Evolutionary conservation across 1,139 yeast genomes (phyloP).

Genomic region (Nakaseomyces uthaithaninus): DNA sequence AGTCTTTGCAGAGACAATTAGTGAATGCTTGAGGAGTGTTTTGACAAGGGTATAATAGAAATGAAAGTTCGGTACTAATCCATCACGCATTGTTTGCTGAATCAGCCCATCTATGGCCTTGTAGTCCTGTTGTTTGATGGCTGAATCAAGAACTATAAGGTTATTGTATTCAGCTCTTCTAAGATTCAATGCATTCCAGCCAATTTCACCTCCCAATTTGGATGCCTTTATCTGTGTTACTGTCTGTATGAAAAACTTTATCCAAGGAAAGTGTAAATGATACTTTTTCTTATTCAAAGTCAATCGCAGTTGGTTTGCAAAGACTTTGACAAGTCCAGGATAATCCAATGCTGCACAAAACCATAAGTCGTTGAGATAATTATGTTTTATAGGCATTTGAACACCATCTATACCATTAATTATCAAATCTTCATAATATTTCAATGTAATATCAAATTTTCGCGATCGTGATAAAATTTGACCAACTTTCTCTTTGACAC

Average conservation of each 20-base stretch:
- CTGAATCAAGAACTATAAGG: conserved; percentile 3
- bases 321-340: conserved; percentile 18
- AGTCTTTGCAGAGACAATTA: conserved; percentile 14
- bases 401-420: conserved; percentile 8
- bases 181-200: conserved; percentile 7
- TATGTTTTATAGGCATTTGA: conserved; percentile 10
- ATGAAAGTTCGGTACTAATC: conserved; percentile 20
- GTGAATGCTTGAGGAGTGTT: conserved; percentile 13
- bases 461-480: conserved; percentile 2
- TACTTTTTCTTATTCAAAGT: conserved; percentile 14
- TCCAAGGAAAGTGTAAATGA: conserved; percentile 14
- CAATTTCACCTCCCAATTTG: conserved; percentile 8
- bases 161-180: conserved; percentile 1
- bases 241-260: conserved; percentile 9
- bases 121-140: conserved; percentile 11
- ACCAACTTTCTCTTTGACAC: not conserved
- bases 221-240: conserved; percentile 7
- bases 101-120: conserved; percentile 14
- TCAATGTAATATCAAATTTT: not conserved
- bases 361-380: conserved; percentile 15
- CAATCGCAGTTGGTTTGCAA: conserved; percentile 18
- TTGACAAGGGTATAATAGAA: conserved; percentile 20
- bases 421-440: conserved; percentile 7
- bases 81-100: conserved; percentile 18
- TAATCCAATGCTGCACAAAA: conserved; percentile 17